These are phyloP conservation scores for Aphanomyces astaci DNA, from an alignment of 352 stramenopile genomes.

Conservation along the genomic window DNA sequence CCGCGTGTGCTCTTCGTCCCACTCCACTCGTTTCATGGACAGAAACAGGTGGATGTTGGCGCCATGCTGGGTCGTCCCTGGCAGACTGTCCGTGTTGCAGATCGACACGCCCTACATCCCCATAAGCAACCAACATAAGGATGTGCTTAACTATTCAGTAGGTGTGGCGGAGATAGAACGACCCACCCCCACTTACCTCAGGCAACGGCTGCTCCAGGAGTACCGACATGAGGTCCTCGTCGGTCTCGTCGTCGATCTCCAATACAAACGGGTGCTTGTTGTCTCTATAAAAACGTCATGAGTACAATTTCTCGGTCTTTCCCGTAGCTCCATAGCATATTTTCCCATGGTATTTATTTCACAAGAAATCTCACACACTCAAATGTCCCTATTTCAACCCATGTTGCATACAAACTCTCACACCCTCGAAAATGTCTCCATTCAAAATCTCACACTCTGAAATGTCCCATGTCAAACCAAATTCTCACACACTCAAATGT, in stretches of 20 bases:
- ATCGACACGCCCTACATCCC: conserved; percentile 64
- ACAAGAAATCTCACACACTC: no score
- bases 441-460: no score
- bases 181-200: conserved; percentile 42
- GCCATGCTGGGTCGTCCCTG: conserved; percentile 54
- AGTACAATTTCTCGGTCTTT: no score
- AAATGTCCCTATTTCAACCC: no score
- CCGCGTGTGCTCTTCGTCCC: conserved; percentile 80
- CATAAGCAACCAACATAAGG: neutral
- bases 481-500: no score
- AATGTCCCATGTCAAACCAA: no score
- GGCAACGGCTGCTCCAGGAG: conserved; percentile 80
- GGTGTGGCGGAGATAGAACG: neutral
- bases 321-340: no score
- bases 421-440: no score
- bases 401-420: no score
- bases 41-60: conserved; percentile 81
- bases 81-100: conserved; percentile 75
- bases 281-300: no score
- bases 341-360: no score
- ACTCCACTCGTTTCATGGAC: conserved; percentile 81
- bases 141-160: neutral
- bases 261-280: conserved; percentile 83
- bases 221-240: conserved; percentile 89
- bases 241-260: conserved; percentile 88